Base-by-base conservation (phyloP, 192 early-diverging fungal genomes). In the Podila clonocystis region DNA sequence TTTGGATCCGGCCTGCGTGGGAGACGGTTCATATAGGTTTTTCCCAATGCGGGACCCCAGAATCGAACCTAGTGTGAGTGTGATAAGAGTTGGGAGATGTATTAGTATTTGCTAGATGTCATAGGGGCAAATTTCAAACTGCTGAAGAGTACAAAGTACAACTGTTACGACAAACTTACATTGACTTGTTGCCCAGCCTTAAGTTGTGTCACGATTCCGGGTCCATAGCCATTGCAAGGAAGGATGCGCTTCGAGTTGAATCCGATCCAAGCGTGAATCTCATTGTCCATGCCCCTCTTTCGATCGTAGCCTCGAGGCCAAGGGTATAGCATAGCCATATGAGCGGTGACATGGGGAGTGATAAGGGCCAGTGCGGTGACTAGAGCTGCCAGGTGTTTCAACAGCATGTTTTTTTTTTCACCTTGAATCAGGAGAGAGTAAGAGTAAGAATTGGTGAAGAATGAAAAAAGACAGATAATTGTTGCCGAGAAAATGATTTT, bases 161-260 rank as follows among this genome's bases (percentile, higher is more conserved):
- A 5, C 38, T 45, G 29, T 9, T 9, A 30, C 7, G 38, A n/a
- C 1, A 9, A 34, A 52, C 70, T 68, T 79, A 79, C 76, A 29
- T 72, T 62, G n/a, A 79, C 38, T 11, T 36, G 31, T 19, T 80
- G n/a, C 7, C 77, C 77, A 11, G 77, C 77, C 33, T 68, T 52
- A 62, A 80, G 60, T 0, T 28, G 19, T 29, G 77, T 80, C 17
- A 73, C 62, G 11, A 57, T 70, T 48, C 70, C 70, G 9, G 57
- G 50, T 19, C 66, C 62, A 20, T 68, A 79, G 1, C 76, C 76
- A 22, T 79, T 79, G 70, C 76, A 79, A 1, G 69, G 70, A 0
- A 72, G 20, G 1, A 50, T 63, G 4, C 70, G 63, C 1, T 73
- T 11, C 0, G 13, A 22, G 3, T 60, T 19, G 28, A 45, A 80